Conservation (phyloP, 345 rosid genomes). For the Murraya koenigii region DNA sequence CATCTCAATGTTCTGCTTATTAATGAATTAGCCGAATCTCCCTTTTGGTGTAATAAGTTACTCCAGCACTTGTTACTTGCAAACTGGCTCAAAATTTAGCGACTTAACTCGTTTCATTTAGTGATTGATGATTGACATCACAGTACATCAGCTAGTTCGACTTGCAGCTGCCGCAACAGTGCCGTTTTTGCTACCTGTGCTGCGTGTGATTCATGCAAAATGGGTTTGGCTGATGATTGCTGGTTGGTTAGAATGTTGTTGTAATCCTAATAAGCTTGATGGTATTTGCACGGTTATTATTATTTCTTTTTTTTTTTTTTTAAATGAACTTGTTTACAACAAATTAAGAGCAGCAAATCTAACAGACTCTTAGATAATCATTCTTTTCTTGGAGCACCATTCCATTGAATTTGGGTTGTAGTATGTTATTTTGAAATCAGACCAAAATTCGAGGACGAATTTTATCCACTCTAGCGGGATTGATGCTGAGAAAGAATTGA, state of each 20-base stretch:
- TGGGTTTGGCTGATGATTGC: background rate
- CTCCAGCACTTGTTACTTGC: background rate
- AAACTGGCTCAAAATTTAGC: background rate
- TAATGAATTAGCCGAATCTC: background rate
- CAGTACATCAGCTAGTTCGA: background rate
- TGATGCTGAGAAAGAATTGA: no score
- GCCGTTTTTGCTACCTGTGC: background rate
- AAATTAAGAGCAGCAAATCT: no score
- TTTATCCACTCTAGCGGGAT: no score
- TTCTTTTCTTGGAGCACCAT: no score
- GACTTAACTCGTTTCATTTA: background rate
- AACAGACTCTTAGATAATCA: no score
- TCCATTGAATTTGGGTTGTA: no score
- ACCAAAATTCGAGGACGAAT: no score
- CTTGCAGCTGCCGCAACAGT: background rate
- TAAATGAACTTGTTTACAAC: no score
- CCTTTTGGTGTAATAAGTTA: background rate
- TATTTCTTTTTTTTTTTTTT: no score
- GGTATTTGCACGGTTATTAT: no score
- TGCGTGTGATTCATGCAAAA: background rate
- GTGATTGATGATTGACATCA: background rate
- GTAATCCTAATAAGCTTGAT: background rate
- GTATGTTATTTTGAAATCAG: no score
- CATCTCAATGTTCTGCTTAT: background rate
- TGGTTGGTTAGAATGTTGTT: background rate